These are phyloP conservation scores for Colletotrichum viniferum DNA, from an alignment of 2,329 filamentous ascomycete species.

Conservation along the genomic window DNA sequence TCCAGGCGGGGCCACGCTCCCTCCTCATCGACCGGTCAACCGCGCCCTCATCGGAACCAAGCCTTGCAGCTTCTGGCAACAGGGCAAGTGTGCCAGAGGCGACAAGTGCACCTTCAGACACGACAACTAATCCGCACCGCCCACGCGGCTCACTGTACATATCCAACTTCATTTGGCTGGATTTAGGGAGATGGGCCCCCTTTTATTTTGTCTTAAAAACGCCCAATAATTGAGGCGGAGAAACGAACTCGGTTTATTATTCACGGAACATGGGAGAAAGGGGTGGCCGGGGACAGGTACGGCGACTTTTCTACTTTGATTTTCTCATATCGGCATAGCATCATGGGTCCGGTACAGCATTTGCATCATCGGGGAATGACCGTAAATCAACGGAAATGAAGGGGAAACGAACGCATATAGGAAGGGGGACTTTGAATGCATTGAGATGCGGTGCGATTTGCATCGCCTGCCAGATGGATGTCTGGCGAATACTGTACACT, in stretches of 20 bases:
- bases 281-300: background rate
- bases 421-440: background rate
- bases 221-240: background rate
- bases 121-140: slow-evolving; percentile 38
- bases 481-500: slow-evolving; percentile 1
- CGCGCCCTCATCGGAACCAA: slow-evolving; percentile 67
- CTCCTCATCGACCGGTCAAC: slow-evolving; percentile 52
- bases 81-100: slow-evolving; percentile 75
- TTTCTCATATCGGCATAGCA: slow-evolving; percentile 9
- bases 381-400: background rate
- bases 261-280: background rate
- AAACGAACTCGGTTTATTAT: background rate
- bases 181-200: background rate
- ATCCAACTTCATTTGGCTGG: background rate
- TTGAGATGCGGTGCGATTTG: background rate
- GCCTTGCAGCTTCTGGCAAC: slow-evolving; percentile 71
- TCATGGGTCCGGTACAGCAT: slow-evolving; percentile 3
- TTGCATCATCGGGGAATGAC: slow-evolving; percentile 1
- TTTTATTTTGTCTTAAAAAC: background rate
- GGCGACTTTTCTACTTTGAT: background rate
- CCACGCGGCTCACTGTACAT: background rate
- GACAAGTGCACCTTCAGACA: slow-evolving; percentile 78
- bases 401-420: background rate
- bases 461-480: background rate
- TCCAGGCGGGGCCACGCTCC: slow-evolving; percentile 32